Evolutionary conservation across 495 filamentous ascomycete genomes (phyloP).

Genomic region (Polyplosphaeria fusca): DNA sequence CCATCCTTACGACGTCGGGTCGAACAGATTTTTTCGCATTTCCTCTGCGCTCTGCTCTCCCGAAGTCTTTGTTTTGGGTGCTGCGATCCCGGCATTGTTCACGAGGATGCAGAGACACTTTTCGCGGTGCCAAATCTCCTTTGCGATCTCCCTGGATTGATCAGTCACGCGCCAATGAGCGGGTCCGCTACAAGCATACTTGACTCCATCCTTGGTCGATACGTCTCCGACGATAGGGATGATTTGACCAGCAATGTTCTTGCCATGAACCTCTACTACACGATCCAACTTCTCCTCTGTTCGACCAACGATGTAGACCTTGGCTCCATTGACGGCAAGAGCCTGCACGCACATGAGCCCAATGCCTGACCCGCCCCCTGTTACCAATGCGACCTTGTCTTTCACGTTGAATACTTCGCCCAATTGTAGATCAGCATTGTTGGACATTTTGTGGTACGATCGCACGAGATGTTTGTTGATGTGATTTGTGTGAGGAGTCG

Average conservation of each 20-base stretch:
- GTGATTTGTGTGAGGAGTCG: too few species aligned
- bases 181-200: slow-evolving; percentile 22
- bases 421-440: slow-evolving; percentile 52
- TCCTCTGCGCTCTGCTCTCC: slow-evolving; percentile 41
- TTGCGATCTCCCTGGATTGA: slow-evolving; percentile 22
- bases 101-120: slow-evolving; percentile 39
- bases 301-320: slow-evolving; percentile 57
- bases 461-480: too few species aligned
- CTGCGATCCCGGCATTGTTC: slow-evolving; percentile 43
- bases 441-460: slow-evolving; percentile 21
- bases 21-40: slow-evolving; percentile 57
- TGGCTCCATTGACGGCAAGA: slow-evolving; percentile 57
- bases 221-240: slow-evolving; percentile 55
- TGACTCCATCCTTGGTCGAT: slow-evolving; percentile 39
- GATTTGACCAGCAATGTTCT: slow-evolving; percentile 53
- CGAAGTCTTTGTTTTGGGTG: slow-evolving; percentile 25
- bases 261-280: slow-evolving; percentile 47
- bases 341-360: slow-evolving; percentile 48
- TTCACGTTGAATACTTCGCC: slow-evolving; percentile 56
- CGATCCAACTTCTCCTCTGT: slow-evolving; percentile 54
- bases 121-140: slow-evolving; percentile 29
- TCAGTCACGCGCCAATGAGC: neutral
- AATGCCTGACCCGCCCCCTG: slow-evolving; percentile 48
- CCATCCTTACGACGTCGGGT: slow-evolving; percentile 37
- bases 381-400: slow-evolving; percentile 55